These are phyloP conservation scores for Pichia paraexigua DNA, from an alignment of 805 yeast genomes.

Conservation along the genomic window DNA sequence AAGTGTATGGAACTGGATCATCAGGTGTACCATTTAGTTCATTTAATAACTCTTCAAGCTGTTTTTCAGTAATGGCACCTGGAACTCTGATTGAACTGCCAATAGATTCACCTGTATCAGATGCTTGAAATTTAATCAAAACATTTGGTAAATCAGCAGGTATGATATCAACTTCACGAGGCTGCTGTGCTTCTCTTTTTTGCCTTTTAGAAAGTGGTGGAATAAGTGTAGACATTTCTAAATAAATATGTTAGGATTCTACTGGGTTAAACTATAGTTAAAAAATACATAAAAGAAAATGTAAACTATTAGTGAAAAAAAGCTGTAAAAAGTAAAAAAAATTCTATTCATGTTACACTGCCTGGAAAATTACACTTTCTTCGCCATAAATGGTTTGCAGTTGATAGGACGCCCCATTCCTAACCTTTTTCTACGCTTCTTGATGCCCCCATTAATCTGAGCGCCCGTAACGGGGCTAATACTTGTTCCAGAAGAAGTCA, in stretches of 20 bases:
- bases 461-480: slow-evolving; percentile 12
- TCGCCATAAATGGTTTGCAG: slow-evolving; percentile 10
- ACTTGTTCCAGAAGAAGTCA: neutral
- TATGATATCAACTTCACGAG: slow-evolving; percentile 61
- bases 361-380: slow-evolving; percentile 1
- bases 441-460: neutral
- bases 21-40: slow-evolving; percentile 62
- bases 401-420: slow-evolving; percentile 24
- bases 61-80: slow-evolving; percentile 76
- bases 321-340: neutral
- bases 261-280: neutral
- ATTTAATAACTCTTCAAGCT: slow-evolving; percentile 81
- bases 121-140: slow-evolving; percentile 80
- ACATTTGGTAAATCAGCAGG: slow-evolving; percentile 84
- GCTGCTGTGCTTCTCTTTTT: slow-evolving; percentile 73
- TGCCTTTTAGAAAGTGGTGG: slow-evolving; percentile 94
- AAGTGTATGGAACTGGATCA: slow-evolving; percentile 86
- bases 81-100: slow-evolving; percentile 90
- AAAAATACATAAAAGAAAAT: too few relatives aligned
- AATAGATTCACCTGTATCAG: slow-evolving; percentile 80
- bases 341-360: slow-evolving; percentile 1
- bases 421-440: slow-evolving; percentile 16
- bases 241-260: neutral
- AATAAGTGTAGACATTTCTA: slow-evolving; percentile 75
- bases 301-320: neutral